Evolutionary conservation across 2,329 filamentous ascomycete species (phyloP).

Genomic region (Aureobasidium sp.): DNA sequence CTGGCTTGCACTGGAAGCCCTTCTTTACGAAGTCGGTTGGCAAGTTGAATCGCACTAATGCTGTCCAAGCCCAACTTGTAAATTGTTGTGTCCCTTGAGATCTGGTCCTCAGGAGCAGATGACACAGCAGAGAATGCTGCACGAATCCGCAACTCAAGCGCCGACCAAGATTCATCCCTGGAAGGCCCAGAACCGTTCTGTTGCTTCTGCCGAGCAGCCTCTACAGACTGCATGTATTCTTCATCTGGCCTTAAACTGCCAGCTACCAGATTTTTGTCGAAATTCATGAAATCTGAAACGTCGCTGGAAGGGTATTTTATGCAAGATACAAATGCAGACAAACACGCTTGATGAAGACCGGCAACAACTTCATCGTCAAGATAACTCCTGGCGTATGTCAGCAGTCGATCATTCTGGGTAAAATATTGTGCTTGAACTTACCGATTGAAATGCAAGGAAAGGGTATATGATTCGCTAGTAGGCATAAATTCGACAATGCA

Average conservation of each 20-base stretch:
- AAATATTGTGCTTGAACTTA: not conserved
- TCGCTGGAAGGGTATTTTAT: slow-evolving; percentile 26
- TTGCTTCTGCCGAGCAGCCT: not conserved
- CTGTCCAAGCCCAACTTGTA: slow-evolving; percentile 88
- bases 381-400: slow-evolving; percentile 17
- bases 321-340: slow-evolving; percentile 22
- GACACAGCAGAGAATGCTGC: slow-evolving; percentile 54
- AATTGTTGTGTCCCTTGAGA: slow-evolving; percentile 61
- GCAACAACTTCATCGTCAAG: slow-evolving; percentile 17
- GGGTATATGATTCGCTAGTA: slow-evolving; percentile 44
- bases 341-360: slow-evolving; percentile 13
- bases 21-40: slow-evolving; percentile 55
- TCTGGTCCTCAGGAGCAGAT: slow-evolving; percentile 40
- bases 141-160: slow-evolving; percentile 48
- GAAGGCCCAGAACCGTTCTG: not conserved
- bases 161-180: slow-evolving; percentile 38
- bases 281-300: slow-evolving; percentile 19
- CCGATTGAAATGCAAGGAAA: slow-evolving; percentile 57
- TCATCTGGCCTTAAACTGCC: slow-evolving; percentile 10
- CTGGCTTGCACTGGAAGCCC: slow-evolving; percentile 56
- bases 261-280: slow-evolving; percentile 17
- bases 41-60: slow-evolving; percentile 76
- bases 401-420: not conserved
- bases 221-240: not conserved
- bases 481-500: slow-evolving; percentile 21